Percentiles rank a stretch among this genome's conserved stretches.
Evolutionary conservation across 228 moss, liverwort and hornwort species (phyloP).

Genomic region (Sphagnum magellanicum): DNA sequence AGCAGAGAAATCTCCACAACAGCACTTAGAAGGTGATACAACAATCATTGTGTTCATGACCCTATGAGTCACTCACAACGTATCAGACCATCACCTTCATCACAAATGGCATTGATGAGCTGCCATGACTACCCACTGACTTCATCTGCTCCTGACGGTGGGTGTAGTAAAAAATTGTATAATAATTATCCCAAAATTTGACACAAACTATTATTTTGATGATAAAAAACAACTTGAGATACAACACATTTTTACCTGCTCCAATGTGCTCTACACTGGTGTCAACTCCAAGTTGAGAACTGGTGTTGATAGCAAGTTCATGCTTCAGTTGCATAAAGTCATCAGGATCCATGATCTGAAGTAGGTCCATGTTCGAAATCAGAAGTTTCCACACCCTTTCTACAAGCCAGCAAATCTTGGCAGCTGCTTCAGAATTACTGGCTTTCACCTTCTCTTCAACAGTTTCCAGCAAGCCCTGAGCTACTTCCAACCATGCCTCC

Average conservation of each 20-base stretch:
- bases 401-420: constrained; percentile 68
- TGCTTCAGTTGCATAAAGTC: constrained; percentile 82
- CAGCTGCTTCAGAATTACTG: constrained; percentile 47
- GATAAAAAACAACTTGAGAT: too few relatives aligned
- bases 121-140: too few relatives aligned
- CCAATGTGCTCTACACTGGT: constrained; percentile 39
- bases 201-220: too few relatives aligned
- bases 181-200: too few relatives aligned
- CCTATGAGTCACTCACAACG: too few relatives aligned
- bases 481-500: constrained; percentile 78
- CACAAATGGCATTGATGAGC: too few relatives aligned
- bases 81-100: too few relatives aligned
- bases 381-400: constrained; percentile 86
- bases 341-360: constrained; percentile 86
- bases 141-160: too few relatives aligned
- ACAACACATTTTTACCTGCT: constrained; percentile 19
- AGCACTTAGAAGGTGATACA: too few relatives aligned
- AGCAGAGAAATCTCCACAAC: too few relatives aligned
- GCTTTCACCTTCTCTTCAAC: constrained; percentile 43
- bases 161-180: too few relatives aligned
- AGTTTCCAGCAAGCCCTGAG: constrained; percentile 40
- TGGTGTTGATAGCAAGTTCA: constrained; percentile 40
- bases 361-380: constrained; percentile 56
- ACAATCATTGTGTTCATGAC: too few relatives aligned
- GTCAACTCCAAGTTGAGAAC: constrained; percentile 28